phyloP scores from a whole-genome alignment of 2,329 filamentous ascomycete genomes.

The Chrysoporthe puriensis region DNA sequence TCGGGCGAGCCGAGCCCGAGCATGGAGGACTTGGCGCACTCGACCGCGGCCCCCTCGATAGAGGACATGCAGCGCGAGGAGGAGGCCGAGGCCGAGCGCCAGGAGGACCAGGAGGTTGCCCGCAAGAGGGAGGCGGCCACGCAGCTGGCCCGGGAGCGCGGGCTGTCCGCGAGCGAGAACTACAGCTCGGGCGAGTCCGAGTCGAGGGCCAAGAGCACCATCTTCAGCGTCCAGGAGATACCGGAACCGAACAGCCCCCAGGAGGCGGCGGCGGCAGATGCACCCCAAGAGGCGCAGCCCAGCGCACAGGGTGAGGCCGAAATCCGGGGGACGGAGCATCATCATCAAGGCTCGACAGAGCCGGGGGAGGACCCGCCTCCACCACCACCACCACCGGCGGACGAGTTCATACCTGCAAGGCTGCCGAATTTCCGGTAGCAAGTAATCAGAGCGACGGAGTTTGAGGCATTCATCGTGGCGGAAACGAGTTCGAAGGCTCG shows the following conservation, averaged over 20 bases:
- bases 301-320: not conserved
- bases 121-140: conserved; percentile 56
- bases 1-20: conserved; percentile 37
- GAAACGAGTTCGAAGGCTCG: not conserved
- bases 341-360: not conserved
- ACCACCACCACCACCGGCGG: not conserved
- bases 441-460: not conserved
- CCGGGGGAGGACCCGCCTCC: conserved; percentile 21
- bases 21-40: conserved; percentile 42
- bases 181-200: conserved; percentile 41
- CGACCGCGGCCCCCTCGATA: conserved; percentile 48
- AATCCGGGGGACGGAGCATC: not conserved
- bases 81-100: conserved; percentile 53
- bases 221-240: conserved; percentile 36
- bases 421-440: conserved; percentile 57
- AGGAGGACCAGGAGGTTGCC: conserved; percentile 59
- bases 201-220: conserved; percentile 39
- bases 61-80: conserved; percentile 55
- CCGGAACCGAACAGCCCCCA: conserved; percentile 30
- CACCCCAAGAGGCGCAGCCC: not conserved
- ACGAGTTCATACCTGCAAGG: conserved; percentile 60
- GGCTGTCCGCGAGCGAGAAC: conserved; percentile 43
- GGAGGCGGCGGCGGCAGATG: conserved; percentile 24
- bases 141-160: conserved; percentile 54
- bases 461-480: not conserved